These are phyloP conservation scores for Ettlia oleoabundans DNA, from an alignment of 139 green algal genomes.

Conservation along the genomic window DNA sequence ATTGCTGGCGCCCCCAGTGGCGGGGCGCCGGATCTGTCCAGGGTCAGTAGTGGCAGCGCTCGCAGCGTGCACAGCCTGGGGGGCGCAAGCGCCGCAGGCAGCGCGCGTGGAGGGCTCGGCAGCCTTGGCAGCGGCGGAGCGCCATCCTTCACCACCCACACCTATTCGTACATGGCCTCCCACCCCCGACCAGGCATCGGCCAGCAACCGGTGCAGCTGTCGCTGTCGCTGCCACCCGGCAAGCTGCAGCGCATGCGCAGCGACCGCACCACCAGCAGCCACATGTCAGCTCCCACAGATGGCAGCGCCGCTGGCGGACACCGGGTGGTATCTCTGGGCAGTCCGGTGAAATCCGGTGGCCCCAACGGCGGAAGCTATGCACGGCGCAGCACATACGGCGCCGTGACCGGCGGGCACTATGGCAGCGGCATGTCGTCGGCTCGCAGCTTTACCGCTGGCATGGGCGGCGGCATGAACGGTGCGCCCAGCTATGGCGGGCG, in stretches of 20 bases:
- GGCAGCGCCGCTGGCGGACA: neutral
- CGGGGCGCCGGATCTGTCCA: conserved; percentile 1
- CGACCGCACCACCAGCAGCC: conserved; percentile 14
- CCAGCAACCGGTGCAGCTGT: neutral
- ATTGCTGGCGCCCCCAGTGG: neutral
- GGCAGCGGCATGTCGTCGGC: neutral
- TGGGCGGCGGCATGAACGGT: neutral
- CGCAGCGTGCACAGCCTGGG: conserved; percentile 29
- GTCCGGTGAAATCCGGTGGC: neutral
- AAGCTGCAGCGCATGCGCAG: conserved; percentile 20
- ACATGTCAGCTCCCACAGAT: neutral
- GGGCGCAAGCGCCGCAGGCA: conserved; percentile 16
- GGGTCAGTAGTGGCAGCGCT: conserved; percentile 25
- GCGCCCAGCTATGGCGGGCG: conserved; percentile 17
- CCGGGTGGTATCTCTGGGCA: neutral
- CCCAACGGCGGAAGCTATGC: neutral
- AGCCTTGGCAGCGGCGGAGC: no score
- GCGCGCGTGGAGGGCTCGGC: neutral
- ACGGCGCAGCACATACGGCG: conserved; percentile 9
- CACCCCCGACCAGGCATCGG: neutral
- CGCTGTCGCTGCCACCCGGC: neutral
- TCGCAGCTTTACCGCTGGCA: conserved; percentile 3
- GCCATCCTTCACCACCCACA: neutral
- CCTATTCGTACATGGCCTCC: neutral
- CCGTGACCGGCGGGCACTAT: neutral